Base-by-base conservation (phyloP, 768 basidiomycete genomes). In the Pleurotus ostreatus region DNA sequence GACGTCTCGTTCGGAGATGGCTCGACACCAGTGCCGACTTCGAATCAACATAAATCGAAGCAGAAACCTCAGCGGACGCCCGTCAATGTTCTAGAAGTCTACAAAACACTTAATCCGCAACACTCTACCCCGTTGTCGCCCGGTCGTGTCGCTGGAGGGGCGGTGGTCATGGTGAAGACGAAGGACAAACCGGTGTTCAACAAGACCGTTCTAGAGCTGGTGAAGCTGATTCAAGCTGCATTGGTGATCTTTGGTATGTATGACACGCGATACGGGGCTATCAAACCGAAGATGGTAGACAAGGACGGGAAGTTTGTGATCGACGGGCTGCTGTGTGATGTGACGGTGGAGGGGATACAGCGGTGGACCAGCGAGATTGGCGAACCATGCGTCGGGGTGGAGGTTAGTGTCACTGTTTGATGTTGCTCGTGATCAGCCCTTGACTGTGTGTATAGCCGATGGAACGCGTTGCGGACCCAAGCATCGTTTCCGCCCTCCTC, bases 321-420 rank as follows among this genome's bases (percentile, higher is more conserved):
- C 43, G 84, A 93, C 67, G 91, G 91, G 1, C 74, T 94, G 12
- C 70, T 94, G 20, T 93, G 91, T 65, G 89, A 94, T 67, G 70
- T 76, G 12, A 91, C 91, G 0, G 80, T 89, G 23, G 82, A 86
- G 23, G 89, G 84, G 4, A 80, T 94, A 34, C 75, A 79, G 47
- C 73, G 70, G 49, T 94, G 91, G 90, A 80, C 82, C 26, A 63
- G 76, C 12, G 80, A 83, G 45, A 76, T 92, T 43, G 89, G 86
- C 11, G 82, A 82, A 59, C 79, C 78, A 6, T 78, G 77, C 60
- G 66, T 86, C 55, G 78, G 79, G 30, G 72, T 88, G 15, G 88
- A 92, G 77, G 88, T 75, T 74, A 60, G 64, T 61, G 53, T 37
- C 46, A 22, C 54, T 52, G 23, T 55, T 34, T 52, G 12, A 8